phyloP scores from a whole-genome alignment of 2,329 filamentous ascomycete species.

The Fusarium liriodendri region DNA sequence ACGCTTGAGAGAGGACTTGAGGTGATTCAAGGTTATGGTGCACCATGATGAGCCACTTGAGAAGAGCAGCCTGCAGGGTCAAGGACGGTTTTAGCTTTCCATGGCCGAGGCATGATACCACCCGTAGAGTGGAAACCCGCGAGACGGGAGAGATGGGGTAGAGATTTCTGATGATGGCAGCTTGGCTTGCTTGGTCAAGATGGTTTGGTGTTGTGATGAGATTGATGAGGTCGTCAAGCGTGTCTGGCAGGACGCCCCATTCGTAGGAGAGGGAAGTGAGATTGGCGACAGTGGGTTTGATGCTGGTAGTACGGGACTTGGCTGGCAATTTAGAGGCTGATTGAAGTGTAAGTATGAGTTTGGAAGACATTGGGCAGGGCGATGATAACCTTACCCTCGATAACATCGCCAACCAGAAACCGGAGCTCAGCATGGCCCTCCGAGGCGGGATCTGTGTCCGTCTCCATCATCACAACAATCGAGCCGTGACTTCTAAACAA shows the following conservation, averaged over 20 bases:
- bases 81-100: slow-evolving; percentile 80
- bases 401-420: slow-evolving; percentile 51
- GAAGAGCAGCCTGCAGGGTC: slow-evolving; percentile 74
- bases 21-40: slow-evolving; percentile 77
- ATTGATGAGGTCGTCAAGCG: slow-evolving; percentile 72
- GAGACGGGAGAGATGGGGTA: slow-evolving; percentile 78
- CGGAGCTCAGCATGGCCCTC: slow-evolving; percentile 49
- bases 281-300: slow-evolving; percentile 73
- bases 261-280: slow-evolving; percentile 74
- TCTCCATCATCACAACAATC: slow-evolving; percentile 18
- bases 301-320: slow-evolving; percentile 72
- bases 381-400: slow-evolving; percentile 43
- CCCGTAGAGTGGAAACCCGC: slow-evolving; percentile 68
- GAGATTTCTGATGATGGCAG: slow-evolving; percentile 76
- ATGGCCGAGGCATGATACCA: slow-evolving; percentile 81
- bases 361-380: neutral
- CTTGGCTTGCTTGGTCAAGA: slow-evolving; percentile 81
- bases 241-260: slow-evolving; percentile 70
- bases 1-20: slow-evolving; percentile 73
- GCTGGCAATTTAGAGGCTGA: slow-evolving; percentile 70
- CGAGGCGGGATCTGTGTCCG: slow-evolving; percentile 39
- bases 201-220: slow-evolving; percentile 74
- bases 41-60: slow-evolving; percentile 83
- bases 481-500: neutral
- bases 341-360: neutral